Evolutionary conservation across 495 filamentous ascomycete species (phyloP).

Genomic region (Aspergillus cavernicola): DNA sequence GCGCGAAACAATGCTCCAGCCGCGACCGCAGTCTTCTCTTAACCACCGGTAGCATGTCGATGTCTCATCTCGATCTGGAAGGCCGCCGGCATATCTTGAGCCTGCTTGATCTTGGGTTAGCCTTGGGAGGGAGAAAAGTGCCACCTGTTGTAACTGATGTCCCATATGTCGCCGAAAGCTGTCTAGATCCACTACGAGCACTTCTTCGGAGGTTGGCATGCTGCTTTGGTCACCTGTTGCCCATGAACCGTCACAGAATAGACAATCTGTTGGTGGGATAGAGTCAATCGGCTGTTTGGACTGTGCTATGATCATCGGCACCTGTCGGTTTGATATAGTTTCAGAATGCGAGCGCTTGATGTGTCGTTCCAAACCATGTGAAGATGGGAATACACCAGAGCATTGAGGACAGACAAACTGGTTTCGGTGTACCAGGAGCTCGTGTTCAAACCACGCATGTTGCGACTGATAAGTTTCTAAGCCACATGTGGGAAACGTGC

Average conservation of each 20-base stretch:
- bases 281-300: neutral
- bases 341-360: neutral
- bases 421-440: neutral
- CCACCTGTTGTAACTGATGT: neutral
- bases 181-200: neutral
- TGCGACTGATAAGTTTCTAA: neutral
- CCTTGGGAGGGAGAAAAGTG: neutral
- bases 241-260: constrained; percentile 1
- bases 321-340: neutral
- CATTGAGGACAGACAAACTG: neutral
- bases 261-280: neutral
- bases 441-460: constrained; percentile 1
- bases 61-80: neutral
- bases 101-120: neutral
- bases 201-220: neutral
- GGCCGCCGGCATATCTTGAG: neutral
- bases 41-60: neutral
- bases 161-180: neutral
- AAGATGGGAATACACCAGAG: neutral
- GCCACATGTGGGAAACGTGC: neutral
- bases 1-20: neutral
- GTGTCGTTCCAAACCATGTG: neutral
- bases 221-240: neutral
- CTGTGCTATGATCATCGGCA: neutral
- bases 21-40: neutral